Conservation (phyloP, 2,329 filamentous ascomycete species). For the Cladorrhinum sp. region DNA sequence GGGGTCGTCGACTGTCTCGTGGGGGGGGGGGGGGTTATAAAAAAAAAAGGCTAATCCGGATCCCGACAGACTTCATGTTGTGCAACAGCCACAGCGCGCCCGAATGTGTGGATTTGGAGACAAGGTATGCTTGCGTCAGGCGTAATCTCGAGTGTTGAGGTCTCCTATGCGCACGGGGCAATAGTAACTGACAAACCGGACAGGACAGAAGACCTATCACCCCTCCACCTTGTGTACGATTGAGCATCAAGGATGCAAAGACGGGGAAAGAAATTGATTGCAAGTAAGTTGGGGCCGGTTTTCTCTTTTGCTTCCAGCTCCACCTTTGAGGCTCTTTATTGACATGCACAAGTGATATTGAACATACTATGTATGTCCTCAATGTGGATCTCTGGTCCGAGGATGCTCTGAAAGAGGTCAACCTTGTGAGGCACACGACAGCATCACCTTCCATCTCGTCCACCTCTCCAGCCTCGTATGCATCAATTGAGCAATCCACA, state of each 20-base stretch:
- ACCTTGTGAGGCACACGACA: constrained; percentile 61
- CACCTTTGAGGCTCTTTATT: constrained; percentile 1
- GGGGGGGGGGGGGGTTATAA: no score
- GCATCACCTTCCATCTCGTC: constrained; percentile 75
- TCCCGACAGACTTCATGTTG: constrained; percentile 63
- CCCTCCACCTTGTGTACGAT: constrained; percentile 84
- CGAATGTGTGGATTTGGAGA: constrained; percentile 99
- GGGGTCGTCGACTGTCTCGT: constrained; percentile 1
- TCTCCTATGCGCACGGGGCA: not conserved
- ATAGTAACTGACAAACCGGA: constrained; percentile 7
- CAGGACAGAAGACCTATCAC: constrained; percentile 94
- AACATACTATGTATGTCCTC: constrained; percentile 52
- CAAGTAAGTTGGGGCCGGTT: constrained; percentile 55
- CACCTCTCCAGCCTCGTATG: constrained; percentile 75
- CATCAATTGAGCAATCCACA: constrained; percentile 44
- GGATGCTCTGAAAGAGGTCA: constrained; percentile 61
- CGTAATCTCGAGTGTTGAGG: not conserved
- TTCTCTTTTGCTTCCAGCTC: not conserved
- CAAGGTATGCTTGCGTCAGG: constrained; percentile 61
- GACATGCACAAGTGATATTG: constrained; percentile 51
- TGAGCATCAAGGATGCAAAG: constrained; percentile 70
- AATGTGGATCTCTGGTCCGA: constrained; percentile 68
- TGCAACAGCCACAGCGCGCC: constrained; percentile 87
- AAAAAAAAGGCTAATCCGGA: constrained; percentile 19
- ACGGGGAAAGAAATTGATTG: constrained; percentile 81